These are phyloP conservation scores for Fusarium sp. DNA, from an alignment of 2,329 filamentous ascomycete genomes.

Conservation along the genomic window DNA sequence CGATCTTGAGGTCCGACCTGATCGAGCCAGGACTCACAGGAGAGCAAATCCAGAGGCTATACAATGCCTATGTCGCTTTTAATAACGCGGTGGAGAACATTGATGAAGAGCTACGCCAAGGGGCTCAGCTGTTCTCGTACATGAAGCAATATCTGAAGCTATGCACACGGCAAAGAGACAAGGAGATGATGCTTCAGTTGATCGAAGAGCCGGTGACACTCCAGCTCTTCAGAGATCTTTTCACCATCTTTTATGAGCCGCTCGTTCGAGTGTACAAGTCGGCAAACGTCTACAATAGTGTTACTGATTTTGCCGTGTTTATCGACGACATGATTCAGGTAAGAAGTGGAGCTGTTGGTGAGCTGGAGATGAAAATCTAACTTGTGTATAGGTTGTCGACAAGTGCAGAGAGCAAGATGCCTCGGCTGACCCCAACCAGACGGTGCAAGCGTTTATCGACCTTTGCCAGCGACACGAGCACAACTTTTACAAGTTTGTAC, in stretches of 20 bases:
- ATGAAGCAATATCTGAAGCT: conserved; percentile 95
- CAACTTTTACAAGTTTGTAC: conserved; percentile 98
- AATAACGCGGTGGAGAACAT: conserved; percentile 92
- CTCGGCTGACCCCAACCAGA: conserved; percentile 95
- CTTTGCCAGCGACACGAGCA: conserved; percentile 93
- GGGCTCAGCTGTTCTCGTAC: conserved; percentile 91
- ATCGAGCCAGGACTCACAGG: conserved; percentile 75
- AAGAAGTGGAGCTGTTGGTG: conserved; percentile 22
- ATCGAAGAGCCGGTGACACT: conserved; percentile 98
- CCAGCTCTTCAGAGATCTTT: conserved; percentile 93
- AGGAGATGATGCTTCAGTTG: conserved; percentile 94
- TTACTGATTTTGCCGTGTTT: conserved; percentile 94
- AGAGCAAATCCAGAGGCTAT: conserved; percentile 83
- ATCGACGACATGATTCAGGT: conserved; percentile 92
- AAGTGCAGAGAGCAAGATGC: conserved; percentile 78
- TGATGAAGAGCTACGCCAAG: conserved; percentile 87
- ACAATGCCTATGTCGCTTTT: conserved; percentile 96
- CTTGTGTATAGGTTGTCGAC: conserved; percentile 63
- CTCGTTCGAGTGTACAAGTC: conserved; percentile 98
- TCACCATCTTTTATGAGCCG: conserved; percentile 98
- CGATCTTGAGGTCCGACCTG: conserved; percentile 80
- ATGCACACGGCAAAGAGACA: conserved; percentile 89
- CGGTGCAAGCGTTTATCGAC: conserved; percentile 97
- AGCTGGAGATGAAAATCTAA: conserved; percentile 16
- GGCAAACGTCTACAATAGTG: conserved; percentile 96